Base-by-base conservation (phyloP, 768 basidiomycete genomes). In the Antrodiella citrinella region DNA sequence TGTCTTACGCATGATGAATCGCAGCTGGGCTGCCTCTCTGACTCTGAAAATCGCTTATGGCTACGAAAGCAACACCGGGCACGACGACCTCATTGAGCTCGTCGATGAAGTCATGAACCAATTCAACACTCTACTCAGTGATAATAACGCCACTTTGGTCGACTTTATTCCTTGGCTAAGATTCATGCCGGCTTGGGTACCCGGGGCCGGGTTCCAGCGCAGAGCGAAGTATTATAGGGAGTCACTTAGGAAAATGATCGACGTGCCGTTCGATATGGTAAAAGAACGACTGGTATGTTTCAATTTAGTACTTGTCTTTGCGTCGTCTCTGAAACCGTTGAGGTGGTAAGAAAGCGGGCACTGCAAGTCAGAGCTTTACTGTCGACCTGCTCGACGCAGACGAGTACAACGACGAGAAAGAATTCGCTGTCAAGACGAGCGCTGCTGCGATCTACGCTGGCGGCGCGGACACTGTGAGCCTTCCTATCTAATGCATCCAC, bases 1-100 rank as follows among this genome's bases (percentile, higher is more conserved):
- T n/a, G n/a, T n/a, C n/a, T n/a, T n/a, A n/a, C n/a, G n/a, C n/a
- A n/a, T n/a, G n/a, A n/a, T 15, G 30, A 15, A 7, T 7, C 30
- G 15, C 30, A 35, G 30, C 30, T 35, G 30, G 30, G 57, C 61
- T 1, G 63, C 63, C 7, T 50, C 62, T 1, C 57, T 66, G 30
- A 63, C 64, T 26, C 53, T 66, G 11, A 59, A 54, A 51, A 54
- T 66, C 45, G 52, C 62, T 10, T 55, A 63, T 41, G 65, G 65
- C 2, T 66, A 66, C 49, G 44, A 60, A 40, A 57, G 61, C 10
- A n/a, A 54, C 35, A 54, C 47, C 2, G 58, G 54, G 26, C 64
- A 71, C 4, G 73, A 77, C 50, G 64, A 64, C 3, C 65, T 70
- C 45, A 57, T 77, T 15, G 38, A 57, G 2, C 54, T 69, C 2